Conservation (phyloP, 2,329 filamentous ascomycete genomes). For the Pestalotiopsis sp. region DNA sequence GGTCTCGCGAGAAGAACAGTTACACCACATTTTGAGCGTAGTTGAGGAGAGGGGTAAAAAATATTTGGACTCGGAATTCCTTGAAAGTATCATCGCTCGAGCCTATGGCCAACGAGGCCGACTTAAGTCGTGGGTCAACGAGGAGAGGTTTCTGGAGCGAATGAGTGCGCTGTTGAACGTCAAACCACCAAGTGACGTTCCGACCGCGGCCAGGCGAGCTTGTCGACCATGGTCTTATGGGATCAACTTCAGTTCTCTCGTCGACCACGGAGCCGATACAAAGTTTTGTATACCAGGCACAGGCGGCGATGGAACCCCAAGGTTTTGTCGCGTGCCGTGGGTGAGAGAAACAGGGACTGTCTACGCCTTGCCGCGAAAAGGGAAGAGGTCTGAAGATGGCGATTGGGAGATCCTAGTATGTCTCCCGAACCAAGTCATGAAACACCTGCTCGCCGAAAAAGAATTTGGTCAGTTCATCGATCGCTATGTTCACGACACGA, state of each 20-base stretch:
- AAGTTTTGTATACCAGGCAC: constrained; percentile 19
- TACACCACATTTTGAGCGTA: no score
- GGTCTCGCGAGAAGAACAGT: not conserved
- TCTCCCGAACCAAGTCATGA: not conserved
- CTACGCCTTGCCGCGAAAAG: constrained; percentile 12
- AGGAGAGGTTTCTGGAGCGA: not conserved
- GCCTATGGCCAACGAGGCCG: not conserved
- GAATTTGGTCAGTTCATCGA: not conserved
- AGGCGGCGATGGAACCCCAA: constrained; percentile 11
- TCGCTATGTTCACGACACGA: not conserved
- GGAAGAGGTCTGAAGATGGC: not conserved
- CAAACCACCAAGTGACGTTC: not conserved
- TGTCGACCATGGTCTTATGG: not conserved
- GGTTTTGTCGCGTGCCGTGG: constrained; percentile 17
- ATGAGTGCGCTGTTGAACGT: not conserved
- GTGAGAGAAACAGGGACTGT: constrained; percentile 7
- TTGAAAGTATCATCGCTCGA: not conserved
- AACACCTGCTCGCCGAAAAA: not conserved
- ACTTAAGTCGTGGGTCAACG: not conserved
- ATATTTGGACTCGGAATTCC: not conserved
- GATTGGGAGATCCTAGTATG: constrained; percentile 16
- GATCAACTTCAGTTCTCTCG: constrained; percentile 4
- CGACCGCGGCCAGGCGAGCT: not conserved
- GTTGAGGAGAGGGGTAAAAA: no score
- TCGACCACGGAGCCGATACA: constrained; percentile 13